Conservation (phyloP, 2,329 filamentous ascomycete genomes). For the Aureobasidium melanogenum region DNA sequence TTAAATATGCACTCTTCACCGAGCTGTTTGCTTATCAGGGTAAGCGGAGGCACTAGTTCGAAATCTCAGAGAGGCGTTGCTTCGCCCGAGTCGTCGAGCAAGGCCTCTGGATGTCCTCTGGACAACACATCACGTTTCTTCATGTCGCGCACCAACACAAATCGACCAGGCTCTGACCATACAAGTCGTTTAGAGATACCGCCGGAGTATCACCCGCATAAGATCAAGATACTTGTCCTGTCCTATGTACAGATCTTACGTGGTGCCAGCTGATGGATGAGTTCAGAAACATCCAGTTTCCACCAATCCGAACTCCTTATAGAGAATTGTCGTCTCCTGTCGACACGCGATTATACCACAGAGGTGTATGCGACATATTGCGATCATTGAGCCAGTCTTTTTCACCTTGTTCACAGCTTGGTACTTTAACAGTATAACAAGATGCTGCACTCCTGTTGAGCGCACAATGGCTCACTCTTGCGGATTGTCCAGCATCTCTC, state of each 20-base stretch:
- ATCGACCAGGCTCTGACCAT: neutral
- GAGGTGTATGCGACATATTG: neutral
- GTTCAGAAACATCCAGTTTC: neutral
- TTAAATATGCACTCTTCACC: neutral
- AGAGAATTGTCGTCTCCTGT: neutral
- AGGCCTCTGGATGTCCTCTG: neutral
- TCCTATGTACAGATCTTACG: neutral
- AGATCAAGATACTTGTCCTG: neutral
- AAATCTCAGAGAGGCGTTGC: neutral
- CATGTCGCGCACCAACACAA: neutral
- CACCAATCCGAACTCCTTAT: neutral
- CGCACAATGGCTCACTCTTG: no score
- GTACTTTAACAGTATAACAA: neutral
- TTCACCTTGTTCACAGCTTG: neutral
- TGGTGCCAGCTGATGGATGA: neutral
- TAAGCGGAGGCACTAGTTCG: neutral
- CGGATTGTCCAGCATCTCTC: no score
- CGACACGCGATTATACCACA: neutral
- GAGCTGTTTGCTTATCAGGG: neutral
- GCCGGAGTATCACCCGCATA: neutral
- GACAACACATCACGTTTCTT: neutral
- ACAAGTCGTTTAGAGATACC: neutral
- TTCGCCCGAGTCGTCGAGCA: slow-evolving; percentile 32
- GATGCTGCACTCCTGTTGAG: no score
- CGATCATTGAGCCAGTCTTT: neutral